These are phyloP conservation scores for Mycena rosella DNA, from an alignment of 768 basidiomycete species.

Conservation along the genomic window DNA sequence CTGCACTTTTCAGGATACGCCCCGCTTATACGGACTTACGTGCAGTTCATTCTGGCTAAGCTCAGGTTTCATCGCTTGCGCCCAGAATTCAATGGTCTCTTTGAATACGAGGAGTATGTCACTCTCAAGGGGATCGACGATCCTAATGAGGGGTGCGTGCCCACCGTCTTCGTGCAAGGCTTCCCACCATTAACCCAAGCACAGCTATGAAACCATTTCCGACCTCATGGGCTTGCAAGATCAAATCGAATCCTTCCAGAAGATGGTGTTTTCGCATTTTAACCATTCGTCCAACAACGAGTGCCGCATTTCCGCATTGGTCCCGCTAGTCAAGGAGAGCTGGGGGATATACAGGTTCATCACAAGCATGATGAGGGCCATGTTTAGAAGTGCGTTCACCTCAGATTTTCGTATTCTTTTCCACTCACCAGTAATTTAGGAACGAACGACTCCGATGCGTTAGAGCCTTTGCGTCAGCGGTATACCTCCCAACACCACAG, in stretches of 20 bases:
- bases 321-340: constrained; percentile 98
- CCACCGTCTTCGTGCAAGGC: constrained; percentile 16
- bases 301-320: constrained; percentile 95
- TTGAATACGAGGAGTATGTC: constrained; percentile 99
- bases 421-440: constrained; percentile 59
- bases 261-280: constrained; percentile 97
- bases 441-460: constrained; percentile 88
- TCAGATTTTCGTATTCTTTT: background rate
- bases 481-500: constrained; percentile 93
- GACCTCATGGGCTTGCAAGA: constrained; percentile 99
- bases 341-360: constrained; percentile 99
- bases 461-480: constrained; percentile 90
- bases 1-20: constrained; percentile 78
- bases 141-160: constrained; percentile 94
- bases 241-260: constrained; percentile 98
- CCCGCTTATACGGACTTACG: constrained; percentile 93
- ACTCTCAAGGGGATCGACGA: constrained; percentile 97
- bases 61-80: constrained; percentile 95
- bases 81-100: constrained; percentile 98
- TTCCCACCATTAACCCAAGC: constrained; percentile 26
- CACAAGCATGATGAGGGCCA: constrained; percentile 97
- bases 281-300: constrained; percentile 93
- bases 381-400: constrained; percentile 84
- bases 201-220: constrained; percentile 95
- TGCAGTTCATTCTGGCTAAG: constrained; percentile 95